A percentile compares a stretch with the other conserved stretches of the same genome.
These are phyloP conservation scores for Yarrowia porcina DNA, from an alignment of 805 yeast species.

Conservation along the genomic window DNA sequence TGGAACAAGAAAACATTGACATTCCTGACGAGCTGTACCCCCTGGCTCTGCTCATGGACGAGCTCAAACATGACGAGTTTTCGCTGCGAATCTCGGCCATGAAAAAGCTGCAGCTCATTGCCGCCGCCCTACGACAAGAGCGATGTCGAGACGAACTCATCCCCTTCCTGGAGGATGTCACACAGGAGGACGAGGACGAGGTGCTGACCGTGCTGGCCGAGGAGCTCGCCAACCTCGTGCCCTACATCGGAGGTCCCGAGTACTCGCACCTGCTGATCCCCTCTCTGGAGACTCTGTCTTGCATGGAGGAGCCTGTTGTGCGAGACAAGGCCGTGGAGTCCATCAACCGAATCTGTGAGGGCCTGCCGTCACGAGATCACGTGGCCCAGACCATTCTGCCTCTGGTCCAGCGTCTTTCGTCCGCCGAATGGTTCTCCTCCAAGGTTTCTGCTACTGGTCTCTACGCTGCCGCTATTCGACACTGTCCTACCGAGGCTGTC, in stretches of 20 bases:
- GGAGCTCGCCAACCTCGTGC: constrained; percentile 82
- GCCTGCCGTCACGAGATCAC: constrained; percentile 8
- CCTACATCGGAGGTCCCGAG: constrained; percentile 80
- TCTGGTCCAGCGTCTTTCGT: constrained; percentile 69
- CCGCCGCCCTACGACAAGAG: constrained; percentile 91
- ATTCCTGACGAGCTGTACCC: constrained; percentile 70
- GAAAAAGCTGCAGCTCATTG: constrained; percentile 90
- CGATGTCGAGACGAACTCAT: constrained; percentile 84
- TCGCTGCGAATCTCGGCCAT: constrained; percentile 90
- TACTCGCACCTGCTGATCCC: constrained; percentile 56
- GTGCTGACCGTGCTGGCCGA: constrained; percentile 91
- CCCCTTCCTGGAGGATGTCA: constrained; percentile 74
- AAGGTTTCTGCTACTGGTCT: constrained; percentile 90
- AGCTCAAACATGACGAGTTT: constrained; percentile 93
- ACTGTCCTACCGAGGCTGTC: constrained; percentile 46
- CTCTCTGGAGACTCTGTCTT: constrained; percentile 77
- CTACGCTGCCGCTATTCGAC: constrained; percentile 59
- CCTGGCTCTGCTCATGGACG: constrained; percentile 93
- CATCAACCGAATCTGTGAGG: constrained; percentile 61
- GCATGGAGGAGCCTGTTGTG: constrained; percentile 94
- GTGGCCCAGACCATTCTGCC: constrained; percentile 56
- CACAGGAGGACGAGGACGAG: constrained; percentile 92
- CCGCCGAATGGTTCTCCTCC: constrained; percentile 91
- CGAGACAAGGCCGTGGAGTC: constrained; percentile 92
- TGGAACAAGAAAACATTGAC: constrained; percentile 25